A percentile compares a stretch with the other conserved stretches of the same genome.
phyloP scores from a whole-genome alignment of 2,329 filamentous ascomycete genomes.

The Pseudogymnoascus destructans region DNA sequence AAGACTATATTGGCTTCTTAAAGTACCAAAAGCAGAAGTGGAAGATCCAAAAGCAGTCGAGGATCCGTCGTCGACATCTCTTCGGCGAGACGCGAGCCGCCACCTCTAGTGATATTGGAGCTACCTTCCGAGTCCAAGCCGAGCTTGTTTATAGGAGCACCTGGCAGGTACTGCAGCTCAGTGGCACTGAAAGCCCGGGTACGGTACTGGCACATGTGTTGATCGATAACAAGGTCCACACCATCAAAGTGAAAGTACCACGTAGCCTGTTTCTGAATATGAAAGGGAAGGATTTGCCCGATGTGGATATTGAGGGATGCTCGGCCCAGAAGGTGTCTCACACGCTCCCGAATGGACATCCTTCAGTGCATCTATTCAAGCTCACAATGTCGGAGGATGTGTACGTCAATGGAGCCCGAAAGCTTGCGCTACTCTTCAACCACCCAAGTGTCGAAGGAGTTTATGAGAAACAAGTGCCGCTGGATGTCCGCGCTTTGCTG shows the following conservation, averaged over 20 bases:
- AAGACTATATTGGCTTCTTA: slow-evolving; percentile 80
- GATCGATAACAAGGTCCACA: slow-evolving; percentile 85
- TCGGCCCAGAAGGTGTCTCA: slow-evolving; percentile 87
- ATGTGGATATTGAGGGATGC: slow-evolving; percentile 76
- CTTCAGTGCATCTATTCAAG: slow-evolving; percentile 88
- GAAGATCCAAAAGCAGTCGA: slow-evolving; percentile 91
- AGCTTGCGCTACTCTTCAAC: slow-evolving; percentile 71
- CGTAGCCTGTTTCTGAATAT: slow-evolving; percentile 86
- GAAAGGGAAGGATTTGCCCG: slow-evolving; percentile 73
- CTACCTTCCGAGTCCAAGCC: slow-evolving; percentile 79
- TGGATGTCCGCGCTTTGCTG: slow-evolving; percentile 75
- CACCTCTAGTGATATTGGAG: slow-evolving; percentile 50
- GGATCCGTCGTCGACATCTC: slow-evolving; percentile 71
- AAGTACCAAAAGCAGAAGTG: slow-evolving; percentile 97
- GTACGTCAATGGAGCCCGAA: slow-evolving; percentile 74
- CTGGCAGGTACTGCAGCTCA: slow-evolving; percentile 88
- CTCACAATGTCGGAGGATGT: slow-evolving; percentile 78
- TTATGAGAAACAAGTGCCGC: slow-evolving; percentile 84
- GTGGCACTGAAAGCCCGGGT: slow-evolving; percentile 69
- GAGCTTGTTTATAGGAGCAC: slow-evolving; percentile 81
- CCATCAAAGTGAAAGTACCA: slow-evolving; percentile 76
- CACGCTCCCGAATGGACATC: slow-evolving; percentile 87
- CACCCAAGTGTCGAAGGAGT: slow-evolving; percentile 93
- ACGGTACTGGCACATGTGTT: slow-evolving; percentile 80
- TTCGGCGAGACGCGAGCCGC: slow-evolving; percentile 74